Percentiles rank a stretch among this genome's conserved stretches.
Conservation (phyloP, 257 asterid genomes). For the Solanum clarkiae region DNA sequence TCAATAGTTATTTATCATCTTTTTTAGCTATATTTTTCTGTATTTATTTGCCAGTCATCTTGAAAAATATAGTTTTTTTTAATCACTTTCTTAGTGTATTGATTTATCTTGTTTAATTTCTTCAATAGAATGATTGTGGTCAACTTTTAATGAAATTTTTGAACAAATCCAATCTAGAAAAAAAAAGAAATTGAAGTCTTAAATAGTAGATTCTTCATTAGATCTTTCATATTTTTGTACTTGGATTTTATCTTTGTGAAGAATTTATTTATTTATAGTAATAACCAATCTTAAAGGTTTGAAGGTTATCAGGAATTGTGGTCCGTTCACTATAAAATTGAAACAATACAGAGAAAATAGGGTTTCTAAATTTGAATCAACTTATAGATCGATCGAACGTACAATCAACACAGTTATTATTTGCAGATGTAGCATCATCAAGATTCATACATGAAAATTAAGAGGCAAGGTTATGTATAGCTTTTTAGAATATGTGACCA, state of each 20-base stretch:
- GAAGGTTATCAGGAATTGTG: not conserved
- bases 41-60: not conserved
- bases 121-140: not conserved
- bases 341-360: not conserved
- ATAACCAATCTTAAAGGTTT: not conserved
- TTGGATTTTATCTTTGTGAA: not conserved
- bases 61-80: not conserved
- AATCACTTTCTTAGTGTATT: not conserved
- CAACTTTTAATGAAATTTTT: not conserved
- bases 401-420: conserved; percentile 13
- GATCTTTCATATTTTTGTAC: not conserved
- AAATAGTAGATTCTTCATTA: not conserved
- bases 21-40: not conserved
- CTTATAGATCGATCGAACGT: not conserved
- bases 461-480: not conserved
- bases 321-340: not conserved
- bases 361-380: not conserved
- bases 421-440: conserved; percentile 43
- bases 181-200: not conserved
- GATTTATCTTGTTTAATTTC: not conserved
- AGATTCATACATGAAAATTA: conserved; percentile 33
- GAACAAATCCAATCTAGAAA: not conserved
- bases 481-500: not conserved
- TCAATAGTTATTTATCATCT: not conserved
- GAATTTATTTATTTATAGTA: not conserved